A percentile compares a stretch with the other conserved stretches of the same genome.
These are phyloP conservation scores for Cercospora zeina DNA, from an alignment of 2,329 filamentous ascomycete species.

Conservation along the genomic window DNA sequence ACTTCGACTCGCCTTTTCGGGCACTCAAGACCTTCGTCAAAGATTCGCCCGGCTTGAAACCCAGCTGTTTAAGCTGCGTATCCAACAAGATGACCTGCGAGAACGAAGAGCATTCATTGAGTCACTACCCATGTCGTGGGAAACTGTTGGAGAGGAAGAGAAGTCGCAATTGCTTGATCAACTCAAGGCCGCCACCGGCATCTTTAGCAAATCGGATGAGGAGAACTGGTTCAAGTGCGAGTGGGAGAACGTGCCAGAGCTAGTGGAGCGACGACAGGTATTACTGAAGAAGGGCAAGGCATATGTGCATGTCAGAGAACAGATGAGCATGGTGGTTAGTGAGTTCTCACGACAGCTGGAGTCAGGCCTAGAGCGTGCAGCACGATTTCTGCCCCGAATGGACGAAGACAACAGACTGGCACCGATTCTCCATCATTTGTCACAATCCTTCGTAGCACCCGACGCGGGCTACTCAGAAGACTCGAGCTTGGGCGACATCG, in stretches of 20 bases:
- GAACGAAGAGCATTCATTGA: slow-evolving; percentile 78
- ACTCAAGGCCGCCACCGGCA: slow-evolving; percentile 59
- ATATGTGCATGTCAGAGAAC: slow-evolving; percentile 84
- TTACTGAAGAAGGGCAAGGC: slow-evolving; percentile 80
- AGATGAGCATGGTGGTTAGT: slow-evolving; percentile 82
- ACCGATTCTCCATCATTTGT: slow-evolving; percentile 76
- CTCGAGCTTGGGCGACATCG: slow-evolving; percentile 60
- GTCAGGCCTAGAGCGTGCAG: slow-evolving; percentile 81
- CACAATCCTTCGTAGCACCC: slow-evolving; percentile 91
- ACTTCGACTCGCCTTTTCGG: slow-evolving; percentile 84
- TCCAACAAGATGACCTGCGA: slow-evolving; percentile 70
- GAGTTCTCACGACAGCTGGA: slow-evolving; percentile 83
- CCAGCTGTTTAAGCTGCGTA: slow-evolving; percentile 81
- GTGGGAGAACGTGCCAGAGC: slow-evolving; percentile 87
- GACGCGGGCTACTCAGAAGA: slow-evolving; percentile 75
- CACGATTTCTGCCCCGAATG: slow-evolving; percentile 84
- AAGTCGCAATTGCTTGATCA: slow-evolving; percentile 65
- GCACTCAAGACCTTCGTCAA: slow-evolving; percentile 83
- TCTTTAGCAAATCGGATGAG: slow-evolving; percentile 62
- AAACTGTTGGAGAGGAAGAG: slow-evolving; percentile 77
- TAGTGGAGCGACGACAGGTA: slow-evolving; percentile 77
- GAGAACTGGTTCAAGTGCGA: slow-evolving; percentile 95
- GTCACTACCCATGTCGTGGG: slow-evolving; percentile 78
- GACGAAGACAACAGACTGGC: slow-evolving; percentile 93
- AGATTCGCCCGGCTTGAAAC: slow-evolving; percentile 86